Conservation (phyloP, 1,284 basidiomycete species). For the Cystobasidium sp. region DNA sequence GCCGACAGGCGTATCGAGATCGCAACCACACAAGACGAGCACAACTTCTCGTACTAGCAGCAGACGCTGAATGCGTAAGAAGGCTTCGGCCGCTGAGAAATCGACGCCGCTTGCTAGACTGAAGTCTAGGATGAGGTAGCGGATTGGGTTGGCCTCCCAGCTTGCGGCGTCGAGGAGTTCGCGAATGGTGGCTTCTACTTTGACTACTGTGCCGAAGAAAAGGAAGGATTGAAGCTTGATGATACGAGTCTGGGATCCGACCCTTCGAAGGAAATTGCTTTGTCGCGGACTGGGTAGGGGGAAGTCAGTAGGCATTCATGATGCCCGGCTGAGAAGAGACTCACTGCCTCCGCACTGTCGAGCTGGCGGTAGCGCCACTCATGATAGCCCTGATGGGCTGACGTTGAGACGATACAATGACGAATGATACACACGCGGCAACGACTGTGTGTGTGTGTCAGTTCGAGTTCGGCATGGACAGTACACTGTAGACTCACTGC, state of each 20-base stretch:
- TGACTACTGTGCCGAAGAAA: slow-evolving; percentile 75
- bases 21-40: slow-evolving; percentile 83
- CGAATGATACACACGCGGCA: slow-evolving; percentile 83
- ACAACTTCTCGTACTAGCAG: slow-evolving; percentile 75
- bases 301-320: neutral
- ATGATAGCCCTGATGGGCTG: slow-evolving; percentile 72
- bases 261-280: slow-evolving; percentile 83
- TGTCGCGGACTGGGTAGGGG: slow-evolving; percentile 60
- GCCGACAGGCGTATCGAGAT: slow-evolving; percentile 67
- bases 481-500: slow-evolving; percentile 71
- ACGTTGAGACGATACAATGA: slow-evolving; percentile 85
- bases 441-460: slow-evolving; percentile 44
- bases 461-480: slow-evolving; percentile 61
- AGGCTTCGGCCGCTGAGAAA: slow-evolving; percentile 92
- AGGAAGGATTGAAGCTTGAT: slow-evolving; percentile 89
- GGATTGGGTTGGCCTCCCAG: slow-evolving; percentile 80
- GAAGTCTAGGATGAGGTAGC: slow-evolving; percentile 87
- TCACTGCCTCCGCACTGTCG: slow-evolving; percentile 59
- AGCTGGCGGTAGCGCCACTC: slow-evolving; percentile 44
- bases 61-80: slow-evolving; percentile 85
- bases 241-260: slow-evolving; percentile 88
- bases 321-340: neutral
- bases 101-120: slow-evolving; percentile 86
- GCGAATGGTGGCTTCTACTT: slow-evolving; percentile 64
- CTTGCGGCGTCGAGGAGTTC: slow-evolving; percentile 72